Percentiles rank a stretch among this genome's conserved stretches.
Evolutionary conservation across 2,329 filamentous ascomycete genomes (phyloP).

Genomic region (Parafenestella ontariensis): DNA sequence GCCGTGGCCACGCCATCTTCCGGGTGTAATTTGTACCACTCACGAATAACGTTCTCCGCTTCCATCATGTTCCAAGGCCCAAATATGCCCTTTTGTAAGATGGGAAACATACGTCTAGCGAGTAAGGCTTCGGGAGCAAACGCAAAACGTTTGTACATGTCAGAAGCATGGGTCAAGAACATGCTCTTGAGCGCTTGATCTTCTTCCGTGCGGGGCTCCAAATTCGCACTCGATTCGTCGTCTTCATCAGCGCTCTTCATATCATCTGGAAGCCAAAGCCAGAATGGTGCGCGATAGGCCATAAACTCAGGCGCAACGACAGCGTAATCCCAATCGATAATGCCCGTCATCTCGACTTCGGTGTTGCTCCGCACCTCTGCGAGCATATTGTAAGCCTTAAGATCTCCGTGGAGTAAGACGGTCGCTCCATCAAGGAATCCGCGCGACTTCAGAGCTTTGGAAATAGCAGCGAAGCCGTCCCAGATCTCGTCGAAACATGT

Average conservation of each 20-base stretch:
- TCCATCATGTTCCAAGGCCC: background rate
- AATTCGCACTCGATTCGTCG: conserved; percentile 25
- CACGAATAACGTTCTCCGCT: conserved; percentile 5
- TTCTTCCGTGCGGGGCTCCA: conserved; percentile 5
- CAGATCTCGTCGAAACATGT: conserved; percentile 14
- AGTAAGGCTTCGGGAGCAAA: conserved; percentile 32
- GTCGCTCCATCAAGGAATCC: conserved; percentile 15
- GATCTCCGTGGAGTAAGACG: conserved; percentile 33
- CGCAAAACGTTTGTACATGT: conserved; percentile 28
- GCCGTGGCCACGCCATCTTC: background rate
- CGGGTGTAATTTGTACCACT: conserved; percentile 15
- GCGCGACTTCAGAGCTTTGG: conserved; percentile 13
- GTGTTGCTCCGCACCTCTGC: conserved; percentile 14
- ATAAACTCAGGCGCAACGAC: conserved; percentile 41
- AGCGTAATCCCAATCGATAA: conserved; percentile 48
- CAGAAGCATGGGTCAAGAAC: conserved; percentile 36
- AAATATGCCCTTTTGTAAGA: conserved; percentile 7
- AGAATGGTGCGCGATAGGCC: conserved; percentile 39
- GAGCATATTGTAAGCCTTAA: conserved; percentile 39
- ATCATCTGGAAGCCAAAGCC: conserved; percentile 37
- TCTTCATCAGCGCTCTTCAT: conserved; percentile 8
- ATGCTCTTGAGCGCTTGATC: conserved; percentile 29
- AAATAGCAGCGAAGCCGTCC: conserved; percentile 11
- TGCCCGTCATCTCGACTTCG: conserved; percentile 22
- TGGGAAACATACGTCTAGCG: conserved; percentile 15